A percentile compares a stretch with the other conserved stretches of the same genome.
Conservation (phyloP, 306 rosid genomes). For the Herpetospermum pedunculosum region DNA sequence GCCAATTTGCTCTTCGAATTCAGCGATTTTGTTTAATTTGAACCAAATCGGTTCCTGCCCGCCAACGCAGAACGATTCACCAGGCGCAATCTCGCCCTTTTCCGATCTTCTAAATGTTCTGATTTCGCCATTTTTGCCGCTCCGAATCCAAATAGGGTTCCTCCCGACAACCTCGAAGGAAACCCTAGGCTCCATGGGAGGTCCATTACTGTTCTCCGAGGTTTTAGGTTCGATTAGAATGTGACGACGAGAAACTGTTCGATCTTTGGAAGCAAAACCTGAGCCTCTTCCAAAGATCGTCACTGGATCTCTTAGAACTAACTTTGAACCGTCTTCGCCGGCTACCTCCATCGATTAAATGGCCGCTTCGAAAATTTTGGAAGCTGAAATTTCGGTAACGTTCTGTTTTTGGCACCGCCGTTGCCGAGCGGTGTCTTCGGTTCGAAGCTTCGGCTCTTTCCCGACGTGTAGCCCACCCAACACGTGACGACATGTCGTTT, state of each 20-base stretch:
- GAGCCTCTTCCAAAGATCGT: slow-evolving; percentile 42
- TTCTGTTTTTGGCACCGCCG: not conserved
- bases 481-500: not conserved
- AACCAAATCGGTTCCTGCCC: slow-evolving; percentile 46
- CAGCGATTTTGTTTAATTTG: slow-evolving; percentile 18
- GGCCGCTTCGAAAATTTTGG: not conserved
- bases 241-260: slow-evolving; percentile 60
- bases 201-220: not conserved
- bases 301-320: slow-evolving; percentile 10
- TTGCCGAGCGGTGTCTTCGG: not conserved
- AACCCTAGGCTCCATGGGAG: slow-evolving; percentile 27
- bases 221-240: slow-evolving; percentile 24
- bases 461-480: not conserved
- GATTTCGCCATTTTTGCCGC: slow-evolving; percentile 15
- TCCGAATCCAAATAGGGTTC: slow-evolving; percentile 69
- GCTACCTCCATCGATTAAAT: slow-evolving; percentile 31
- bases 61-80: slow-evolving; percentile 64
- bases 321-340: slow-evolving; percentile 39
- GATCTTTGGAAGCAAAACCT: slow-evolving; percentile 42
- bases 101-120: slow-evolving; percentile 39
- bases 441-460: not conserved
- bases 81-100: slow-evolving; percentile 42
- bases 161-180: slow-evolving; percentile 60
- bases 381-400: not conserved
- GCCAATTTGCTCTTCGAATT: slow-evolving; percentile 9